Percentiles rank a stretch among this genome's conserved stretches.
These are phyloP conservation scores for Neurospora sp. DNA, from an alignment of 495 filamentous ascomycete species.

Conservation along the genomic window DNA sequence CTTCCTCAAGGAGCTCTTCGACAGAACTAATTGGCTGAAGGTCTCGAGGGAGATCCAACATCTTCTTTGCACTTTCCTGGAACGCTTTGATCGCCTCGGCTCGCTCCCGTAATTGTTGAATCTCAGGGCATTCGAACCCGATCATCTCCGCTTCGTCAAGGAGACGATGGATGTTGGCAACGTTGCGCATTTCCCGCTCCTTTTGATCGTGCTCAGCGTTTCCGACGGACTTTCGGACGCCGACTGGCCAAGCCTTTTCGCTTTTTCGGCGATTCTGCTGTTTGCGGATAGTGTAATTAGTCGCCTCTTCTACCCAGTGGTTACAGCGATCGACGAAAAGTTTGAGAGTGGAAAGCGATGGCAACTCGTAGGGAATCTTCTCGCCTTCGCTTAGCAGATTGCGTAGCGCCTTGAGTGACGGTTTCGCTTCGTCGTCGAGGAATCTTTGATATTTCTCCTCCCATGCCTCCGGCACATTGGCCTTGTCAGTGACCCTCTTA, in stretches of 20 bases:
- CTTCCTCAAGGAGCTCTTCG: conserved; percentile 79
- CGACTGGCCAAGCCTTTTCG: conserved; percentile 79
- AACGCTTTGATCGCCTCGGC: conserved; percentile 80
- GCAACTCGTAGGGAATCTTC: conserved; percentile 88
- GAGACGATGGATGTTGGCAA: conserved; percentile 80
- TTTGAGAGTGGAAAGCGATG: conserved; percentile 71
- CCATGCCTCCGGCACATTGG: conserved; percentile 79
- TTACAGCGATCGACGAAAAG: conserved; percentile 90
- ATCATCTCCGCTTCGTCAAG: conserved; percentile 77
- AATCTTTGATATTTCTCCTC: conserved; percentile 78
- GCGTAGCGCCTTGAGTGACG: conserved; percentile 77
- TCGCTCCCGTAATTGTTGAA: conserved; percentile 75
- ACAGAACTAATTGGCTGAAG: conserved; percentile 56
- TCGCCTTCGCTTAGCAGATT: conserved; percentile 87
- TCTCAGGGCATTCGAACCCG: conserved; percentile 92
- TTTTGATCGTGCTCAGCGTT: conserved; percentile 61
- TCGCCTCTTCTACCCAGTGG: conserved; percentile 96
- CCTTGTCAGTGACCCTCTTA: conserved; percentile 76
- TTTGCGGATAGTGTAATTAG: conserved; percentile 93
- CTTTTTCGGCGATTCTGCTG: conserved; percentile 97
- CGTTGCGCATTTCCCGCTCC: conserved; percentile 82
- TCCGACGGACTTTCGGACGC: conserved; percentile 54
- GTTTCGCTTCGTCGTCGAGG: conserved; percentile 71
- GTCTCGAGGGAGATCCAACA: conserved; percentile 47
- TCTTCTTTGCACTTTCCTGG: conserved; percentile 62